These are phyloP conservation scores for Amesomyces nigricolor DNA, from an alignment of 2,329 filamentous ascomycete genomes.

Conservation along the genomic window DNA sequence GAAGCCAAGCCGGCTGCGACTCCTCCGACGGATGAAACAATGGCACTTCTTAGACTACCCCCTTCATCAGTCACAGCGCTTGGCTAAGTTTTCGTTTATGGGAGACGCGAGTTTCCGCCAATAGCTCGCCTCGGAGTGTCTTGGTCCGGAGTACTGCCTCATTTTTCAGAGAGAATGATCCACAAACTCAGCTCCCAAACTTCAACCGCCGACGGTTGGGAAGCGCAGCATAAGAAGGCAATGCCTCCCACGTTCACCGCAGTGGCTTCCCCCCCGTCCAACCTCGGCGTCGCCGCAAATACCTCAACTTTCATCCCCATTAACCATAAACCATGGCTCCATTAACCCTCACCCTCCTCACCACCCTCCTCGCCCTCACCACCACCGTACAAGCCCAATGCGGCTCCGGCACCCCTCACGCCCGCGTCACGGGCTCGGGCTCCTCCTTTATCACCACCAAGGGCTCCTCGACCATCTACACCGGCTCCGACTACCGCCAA, in stretches of 20 bases:
- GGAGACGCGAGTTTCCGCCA: conserved; percentile 2
- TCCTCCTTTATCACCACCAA: conserved; percentile 40
- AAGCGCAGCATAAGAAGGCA: no score
- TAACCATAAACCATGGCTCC: conserved; percentile 30
- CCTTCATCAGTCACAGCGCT: neutral
- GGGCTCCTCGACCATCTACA: conserved; percentile 43
- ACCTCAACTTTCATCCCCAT: neutral
- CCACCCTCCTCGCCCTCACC: conserved; percentile 38
- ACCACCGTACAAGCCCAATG: conserved; percentile 40
- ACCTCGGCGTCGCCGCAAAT: no score
- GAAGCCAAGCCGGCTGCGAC: conserved; percentile 11
- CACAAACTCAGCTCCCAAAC: neutral
- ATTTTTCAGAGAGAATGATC: neutral
- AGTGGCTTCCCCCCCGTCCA: no score
- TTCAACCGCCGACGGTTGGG: no score
- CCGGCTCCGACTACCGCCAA: conserved; percentile 47
- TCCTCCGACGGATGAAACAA: conserved; percentile 3
- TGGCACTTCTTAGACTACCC: neutral
- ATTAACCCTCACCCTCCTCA: conserved; percentile 30
- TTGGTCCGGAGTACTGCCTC: neutral
- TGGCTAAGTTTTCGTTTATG: neutral
- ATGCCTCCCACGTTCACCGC: no score
- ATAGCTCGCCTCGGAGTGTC: neutral
- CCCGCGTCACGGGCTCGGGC: conserved; percentile 43
- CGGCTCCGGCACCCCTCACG: conserved; percentile 42